Conservation (phyloP, 805 yeast species). For the Blastobotrys peoriensis region DNA sequence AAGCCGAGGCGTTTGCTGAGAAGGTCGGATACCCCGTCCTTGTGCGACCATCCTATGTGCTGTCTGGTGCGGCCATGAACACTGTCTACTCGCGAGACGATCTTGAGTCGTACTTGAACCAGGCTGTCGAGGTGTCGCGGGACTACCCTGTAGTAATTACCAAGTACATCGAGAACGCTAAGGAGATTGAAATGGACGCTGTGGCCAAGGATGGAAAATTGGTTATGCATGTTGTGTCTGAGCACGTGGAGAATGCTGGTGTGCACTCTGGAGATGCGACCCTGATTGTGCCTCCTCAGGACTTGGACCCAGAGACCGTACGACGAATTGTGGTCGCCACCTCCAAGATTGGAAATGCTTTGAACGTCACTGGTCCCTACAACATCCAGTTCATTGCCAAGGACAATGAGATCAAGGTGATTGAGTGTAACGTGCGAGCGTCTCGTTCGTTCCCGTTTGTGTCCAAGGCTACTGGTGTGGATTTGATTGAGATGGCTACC, state of each 20-base stretch:
- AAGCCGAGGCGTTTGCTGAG: slow-evolving; percentile 89
- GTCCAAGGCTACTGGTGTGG: slow-evolving; percentile 94
- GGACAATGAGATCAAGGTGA: slow-evolving; percentile 92
- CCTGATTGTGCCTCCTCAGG: slow-evolving; percentile 93
- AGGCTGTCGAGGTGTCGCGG: slow-evolving; percentile 96
- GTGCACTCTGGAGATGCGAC: slow-evolving; percentile 99
- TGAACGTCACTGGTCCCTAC: slow-evolving; percentile 95
- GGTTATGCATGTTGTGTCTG: slow-evolving; percentile 95
- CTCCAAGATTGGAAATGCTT: slow-evolving; percentile 90
- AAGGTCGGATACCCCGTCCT: slow-evolving; percentile 89
- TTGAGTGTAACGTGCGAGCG: slow-evolving; percentile 98
- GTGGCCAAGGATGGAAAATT: slow-evolving; percentile 93
- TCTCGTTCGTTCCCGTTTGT: slow-evolving; percentile 99
- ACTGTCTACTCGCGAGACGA: slow-evolving; percentile 89
- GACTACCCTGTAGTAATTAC: slow-evolving; percentile 98
- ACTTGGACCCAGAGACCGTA: slow-evolving; percentile 86
- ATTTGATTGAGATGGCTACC: slow-evolving; percentile 95
- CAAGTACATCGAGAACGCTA: slow-evolving; percentile 92
- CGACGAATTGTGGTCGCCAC: slow-evolving; percentile 89
- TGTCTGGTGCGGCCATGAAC: slow-evolving; percentile 99
- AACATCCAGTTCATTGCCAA: slow-evolving; percentile 96
- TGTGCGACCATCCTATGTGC: slow-evolving; percentile 95
- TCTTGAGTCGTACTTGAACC: slow-evolving; percentile 76
- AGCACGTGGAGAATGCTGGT: slow-evolving; percentile 99
- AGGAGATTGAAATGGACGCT: slow-evolving; percentile 98